Percentiles rank a stretch among this genome's conserved stretches.
These are phyloP conservation scores for Rhodofomes roseus DNA, from an alignment of 1,284 basidiomycete genomes.

Conservation along the genomic window DNA sequence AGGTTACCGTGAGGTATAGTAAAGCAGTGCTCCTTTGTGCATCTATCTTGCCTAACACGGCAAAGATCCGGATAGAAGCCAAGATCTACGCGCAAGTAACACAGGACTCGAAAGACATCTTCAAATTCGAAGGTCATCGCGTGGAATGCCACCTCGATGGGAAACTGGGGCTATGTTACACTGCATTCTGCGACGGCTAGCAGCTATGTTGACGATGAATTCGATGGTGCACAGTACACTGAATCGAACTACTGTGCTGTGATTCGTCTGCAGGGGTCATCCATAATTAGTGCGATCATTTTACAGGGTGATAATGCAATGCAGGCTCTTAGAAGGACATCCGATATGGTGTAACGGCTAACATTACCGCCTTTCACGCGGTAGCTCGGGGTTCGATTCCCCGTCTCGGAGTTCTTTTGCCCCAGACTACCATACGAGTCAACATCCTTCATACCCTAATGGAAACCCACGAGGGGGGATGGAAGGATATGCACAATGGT, in stretches of 20 bases:
- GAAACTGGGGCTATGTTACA: too few species aligned
- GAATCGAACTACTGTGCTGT: too few species aligned
- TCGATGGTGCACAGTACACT: too few species aligned
- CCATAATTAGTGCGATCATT: background rate
- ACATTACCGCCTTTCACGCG: slow-evolving; percentile 70
- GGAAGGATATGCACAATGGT: too few species aligned
- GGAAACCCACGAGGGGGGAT: too few species aligned
- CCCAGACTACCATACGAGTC: background rate
- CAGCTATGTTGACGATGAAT: too few species aligned
- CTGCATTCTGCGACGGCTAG: too few species aligned
- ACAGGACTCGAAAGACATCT: background rate
- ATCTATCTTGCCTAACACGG: background rate
- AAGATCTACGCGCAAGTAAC: background rate
- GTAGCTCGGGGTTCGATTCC: slow-evolving; percentile 53
- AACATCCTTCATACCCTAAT: too few species aligned
- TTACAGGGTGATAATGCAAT: background rate
- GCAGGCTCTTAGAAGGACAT: background rate
- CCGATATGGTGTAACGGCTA: slow-evolving; percentile 70
- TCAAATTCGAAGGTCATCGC: background rate
- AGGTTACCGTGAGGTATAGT: background rate
- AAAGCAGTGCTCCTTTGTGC: background rate
- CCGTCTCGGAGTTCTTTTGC: slow-evolving; percentile 45
- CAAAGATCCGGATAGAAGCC: too few species aligned
- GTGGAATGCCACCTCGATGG: too few species aligned
- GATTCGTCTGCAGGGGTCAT: too few species aligned